phyloP scores from a whole-genome alignment of 1,139 yeast species.

The Blastobotrys persicus region DNA sequence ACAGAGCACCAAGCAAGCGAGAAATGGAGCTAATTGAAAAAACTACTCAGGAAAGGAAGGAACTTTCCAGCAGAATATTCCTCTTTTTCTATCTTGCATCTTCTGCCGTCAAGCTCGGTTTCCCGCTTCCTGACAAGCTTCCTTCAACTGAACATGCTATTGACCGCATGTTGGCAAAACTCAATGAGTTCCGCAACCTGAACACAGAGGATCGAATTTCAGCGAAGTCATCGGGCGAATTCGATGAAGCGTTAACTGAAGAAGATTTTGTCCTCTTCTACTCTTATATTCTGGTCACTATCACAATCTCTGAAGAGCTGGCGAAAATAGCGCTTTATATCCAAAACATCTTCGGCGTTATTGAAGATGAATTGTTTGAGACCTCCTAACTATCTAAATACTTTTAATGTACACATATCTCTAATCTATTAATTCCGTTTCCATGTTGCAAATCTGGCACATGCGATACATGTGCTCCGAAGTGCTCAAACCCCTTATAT shows the following conservation, averaged over 20 bases:
- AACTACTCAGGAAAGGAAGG: constrained; percentile 59
- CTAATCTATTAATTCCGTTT: neutral
- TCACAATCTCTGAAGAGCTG: constrained; percentile 63
- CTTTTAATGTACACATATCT: neutral
- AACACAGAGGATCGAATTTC: neutral
- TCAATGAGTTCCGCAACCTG: constrained; percentile 38
- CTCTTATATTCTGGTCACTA: constrained; percentile 69
- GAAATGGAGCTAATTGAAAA: constrained; percentile 57
- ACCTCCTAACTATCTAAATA: neutral
- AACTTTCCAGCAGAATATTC: constrained; percentile 68
- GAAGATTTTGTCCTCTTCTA: constrained; percentile 76
- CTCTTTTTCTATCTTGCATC: constrained; percentile 75
- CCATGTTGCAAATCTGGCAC: neutral
- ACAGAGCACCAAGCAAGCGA: constrained; percentile 51
- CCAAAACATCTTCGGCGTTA: constrained; percentile 60
- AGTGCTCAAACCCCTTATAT: neutral
- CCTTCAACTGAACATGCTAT: constrained; percentile 78
- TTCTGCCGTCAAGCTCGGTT: constrained; percentile 69
- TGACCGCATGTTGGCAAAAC: constrained; percentile 63
- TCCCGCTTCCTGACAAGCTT: constrained; percentile 73
- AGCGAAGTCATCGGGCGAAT: neutral
- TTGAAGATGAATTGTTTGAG: constrained; percentile 52
- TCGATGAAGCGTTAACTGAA: constrained; percentile 31
- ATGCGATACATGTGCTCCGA: no score
- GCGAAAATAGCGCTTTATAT: constrained; percentile 54